These are phyloP conservation scores for Coleophoma eucalyptorum DNA, from an alignment of 2,329 filamentous ascomycete species.

Conservation along the genomic window DNA sequence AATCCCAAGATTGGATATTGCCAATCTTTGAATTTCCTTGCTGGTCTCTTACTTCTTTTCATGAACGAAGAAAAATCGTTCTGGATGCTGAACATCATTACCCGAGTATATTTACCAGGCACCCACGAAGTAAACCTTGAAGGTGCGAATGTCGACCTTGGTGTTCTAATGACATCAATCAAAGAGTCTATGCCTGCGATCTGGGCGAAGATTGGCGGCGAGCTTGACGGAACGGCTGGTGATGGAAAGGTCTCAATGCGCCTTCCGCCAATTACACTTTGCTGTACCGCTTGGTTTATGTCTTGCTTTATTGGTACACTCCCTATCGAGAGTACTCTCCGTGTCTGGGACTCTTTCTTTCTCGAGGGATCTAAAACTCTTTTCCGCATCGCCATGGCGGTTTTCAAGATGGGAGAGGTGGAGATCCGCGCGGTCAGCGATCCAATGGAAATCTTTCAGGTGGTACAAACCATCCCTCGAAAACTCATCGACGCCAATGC, in stretches of 20 bases:
- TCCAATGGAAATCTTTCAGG: constrained; percentile 93
- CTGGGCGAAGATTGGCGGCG: constrained; percentile 83
- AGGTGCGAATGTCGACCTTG: constrained; percentile 89
- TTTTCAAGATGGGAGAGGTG: constrained; percentile 83
- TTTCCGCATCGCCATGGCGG: constrained; percentile 84
- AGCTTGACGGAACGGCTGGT: constrained; percentile 49
- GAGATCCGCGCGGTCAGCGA: constrained; percentile 78
- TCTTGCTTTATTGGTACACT: constrained; percentile 91
- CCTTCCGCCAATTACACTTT: constrained; percentile 85
- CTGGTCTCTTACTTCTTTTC: constrained; percentile 84
- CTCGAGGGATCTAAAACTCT: constrained; percentile 93
- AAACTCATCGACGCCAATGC: constrained; percentile 77
- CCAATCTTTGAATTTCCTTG: constrained; percentile 92
- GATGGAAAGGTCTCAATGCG: constrained; percentile 37
- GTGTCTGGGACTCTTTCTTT: constrained; percentile 94
- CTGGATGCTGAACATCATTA: constrained; percentile 90
- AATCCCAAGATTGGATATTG: constrained; percentile 93
- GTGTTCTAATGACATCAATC: constrained; percentile 84
- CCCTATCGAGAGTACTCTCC: constrained; percentile 85
- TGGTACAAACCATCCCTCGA: constrained; percentile 84
- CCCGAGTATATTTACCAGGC: constrained; percentile 80
- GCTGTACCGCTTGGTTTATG: constrained; percentile 98
- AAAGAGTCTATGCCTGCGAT: constrained; percentile 78
- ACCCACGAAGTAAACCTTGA: constrained; percentile 90
- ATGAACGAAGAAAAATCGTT: constrained; percentile 88